Evolutionary conservation across 805 yeast genomes (phyloP).

Genomic region (Candida jianshihensis): DNA sequence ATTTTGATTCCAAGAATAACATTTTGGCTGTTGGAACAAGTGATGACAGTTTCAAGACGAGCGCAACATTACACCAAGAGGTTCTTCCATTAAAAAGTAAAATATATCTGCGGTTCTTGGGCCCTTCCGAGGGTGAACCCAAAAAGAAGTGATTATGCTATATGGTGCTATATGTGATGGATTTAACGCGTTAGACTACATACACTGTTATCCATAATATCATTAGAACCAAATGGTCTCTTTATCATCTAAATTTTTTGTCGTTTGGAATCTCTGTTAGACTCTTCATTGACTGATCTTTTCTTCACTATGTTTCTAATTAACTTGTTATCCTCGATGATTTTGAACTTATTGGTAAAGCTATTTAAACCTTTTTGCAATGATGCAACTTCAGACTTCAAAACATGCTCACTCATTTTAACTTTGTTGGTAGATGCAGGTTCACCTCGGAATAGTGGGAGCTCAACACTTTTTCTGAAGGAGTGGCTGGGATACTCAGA

Average conservation of each 20-base stretch:
- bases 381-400: constrained; percentile 49
- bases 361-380: constrained; percentile 31
- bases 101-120: constrained; percentile 12
- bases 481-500: constrained; percentile 42
- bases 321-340: constrained; percentile 54
- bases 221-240: no score
- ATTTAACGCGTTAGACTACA: no score
- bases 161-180: no score
- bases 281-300: constrained; percentile 23
- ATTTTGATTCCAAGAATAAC: constrained; percentile 26
- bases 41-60: constrained; percentile 41
- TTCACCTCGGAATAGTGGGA: no score
- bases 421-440: no score
- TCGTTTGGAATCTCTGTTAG: constrained; percentile 23
- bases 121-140: constrained; percentile 16
- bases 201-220: no score
- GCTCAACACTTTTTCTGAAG: no score
- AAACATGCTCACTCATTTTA: constrained; percentile 47
- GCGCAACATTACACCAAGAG: constrained; percentile 18
- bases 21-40: constrained; percentile 40
- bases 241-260: no score
- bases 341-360: constrained; percentile 26
- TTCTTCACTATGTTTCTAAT: constrained; percentile 54
- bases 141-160: constrained; percentile 2
- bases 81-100: constrained; percentile 8